A percentile compares a stretch with the other conserved stretches of the same genome.
Evolutionary conservation across 208 protist species (phyloP).

Genomic region (Lotmaria passim): DNA sequence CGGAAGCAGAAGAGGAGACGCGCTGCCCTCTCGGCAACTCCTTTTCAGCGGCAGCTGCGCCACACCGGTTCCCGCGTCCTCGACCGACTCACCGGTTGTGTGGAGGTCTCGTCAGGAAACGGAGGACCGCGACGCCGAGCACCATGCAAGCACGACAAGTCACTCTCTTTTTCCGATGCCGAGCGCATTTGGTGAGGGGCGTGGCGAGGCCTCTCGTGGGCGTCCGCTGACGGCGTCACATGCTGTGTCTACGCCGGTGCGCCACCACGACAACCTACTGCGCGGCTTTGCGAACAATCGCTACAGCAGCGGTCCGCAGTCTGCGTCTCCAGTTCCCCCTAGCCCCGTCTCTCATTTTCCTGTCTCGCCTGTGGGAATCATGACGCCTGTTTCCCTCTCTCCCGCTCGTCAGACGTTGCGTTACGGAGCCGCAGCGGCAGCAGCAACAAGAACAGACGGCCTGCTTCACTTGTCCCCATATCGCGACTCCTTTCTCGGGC

Average conservation of each 20-base stretch:
- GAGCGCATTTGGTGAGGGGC: too few relatives aligned
- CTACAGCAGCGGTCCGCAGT: not conserved
- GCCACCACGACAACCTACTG: conserved; percentile 26
- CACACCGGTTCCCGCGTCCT: conserved; percentile 1
- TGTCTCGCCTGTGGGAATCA: not conserved
- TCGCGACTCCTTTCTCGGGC: not conserved
- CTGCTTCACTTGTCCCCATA: not conserved
- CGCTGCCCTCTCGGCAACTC: too few relatives aligned
- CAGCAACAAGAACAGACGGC: not conserved
- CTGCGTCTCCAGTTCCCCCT: not conserved
- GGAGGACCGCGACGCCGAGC: not conserved
- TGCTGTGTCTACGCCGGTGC: conserved; percentile 25
- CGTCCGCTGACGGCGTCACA: conserved; percentile 11
- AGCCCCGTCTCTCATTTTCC: not conserved
- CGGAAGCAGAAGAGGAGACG: too few relatives aligned
- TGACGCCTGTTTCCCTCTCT: conserved; percentile 7
- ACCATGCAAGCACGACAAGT: not conserved
- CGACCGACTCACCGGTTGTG: too few relatives aligned
- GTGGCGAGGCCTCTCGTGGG: not conserved
- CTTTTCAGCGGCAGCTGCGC: not conserved
- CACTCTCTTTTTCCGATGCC: not conserved
- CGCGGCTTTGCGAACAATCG: conserved; percentile 2
- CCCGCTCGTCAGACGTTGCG: not conserved
- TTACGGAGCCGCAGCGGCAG: not conserved
- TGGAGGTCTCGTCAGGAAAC: too few relatives aligned